These are phyloP conservation scores for Colletotrichum liriopes DNA, from an alignment of 2,329 filamentous ascomycete genomes.

Conservation along the genomic window DNA sequence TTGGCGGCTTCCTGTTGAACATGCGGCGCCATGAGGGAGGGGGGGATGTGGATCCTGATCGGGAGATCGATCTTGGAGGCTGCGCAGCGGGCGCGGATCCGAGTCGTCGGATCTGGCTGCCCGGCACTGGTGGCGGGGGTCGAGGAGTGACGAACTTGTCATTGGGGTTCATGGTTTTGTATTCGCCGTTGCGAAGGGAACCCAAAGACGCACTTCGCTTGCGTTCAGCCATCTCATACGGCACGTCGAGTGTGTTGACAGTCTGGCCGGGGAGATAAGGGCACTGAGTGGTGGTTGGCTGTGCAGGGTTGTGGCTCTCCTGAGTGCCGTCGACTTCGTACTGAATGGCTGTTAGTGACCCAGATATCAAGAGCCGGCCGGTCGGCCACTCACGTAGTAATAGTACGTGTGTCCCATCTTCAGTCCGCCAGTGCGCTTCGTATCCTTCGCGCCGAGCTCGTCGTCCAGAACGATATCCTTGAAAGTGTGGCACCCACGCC, in stretches of 20 bases:
- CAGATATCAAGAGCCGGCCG: neutral
- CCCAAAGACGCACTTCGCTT: constrained; percentile 77
- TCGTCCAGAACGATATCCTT: constrained; percentile 89
- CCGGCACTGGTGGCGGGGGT: constrained; percentile 59
- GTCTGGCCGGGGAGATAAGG: constrained; percentile 90
- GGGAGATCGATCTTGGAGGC: constrained; percentile 47
- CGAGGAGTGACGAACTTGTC: constrained; percentile 83
- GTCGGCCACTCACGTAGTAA: constrained; percentile 82
- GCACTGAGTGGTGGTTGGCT: constrained; percentile 84
- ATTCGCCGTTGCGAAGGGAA: constrained; percentile 71
- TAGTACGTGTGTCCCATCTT: constrained; percentile 96
- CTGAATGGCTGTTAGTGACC: constrained; percentile 58
- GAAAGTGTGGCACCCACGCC: constrained; percentile 91
- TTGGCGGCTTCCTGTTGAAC: constrained; percentile 60
- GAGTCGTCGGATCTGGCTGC: constrained; percentile 54
- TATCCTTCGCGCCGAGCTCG: constrained; percentile 63
- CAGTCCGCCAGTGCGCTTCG: constrained; percentile 81
- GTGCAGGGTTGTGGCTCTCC: constrained; percentile 81
- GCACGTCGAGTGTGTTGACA: constrained; percentile 88
- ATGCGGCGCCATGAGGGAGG: constrained; percentile 67
- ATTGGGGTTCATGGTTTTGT: constrained; percentile 83
- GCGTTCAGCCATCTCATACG: constrained; percentile 75
- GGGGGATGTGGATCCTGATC: constrained; percentile 64
- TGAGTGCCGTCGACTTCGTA: constrained; percentile 86
- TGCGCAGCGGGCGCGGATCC: constrained; percentile 52